Evolutionary conservation across 2,329 filamentous ascomycete species (phyloP), one percentile per base, ranked within the genome.

Genomic region (Orbilia ellipsospora): DNA sequence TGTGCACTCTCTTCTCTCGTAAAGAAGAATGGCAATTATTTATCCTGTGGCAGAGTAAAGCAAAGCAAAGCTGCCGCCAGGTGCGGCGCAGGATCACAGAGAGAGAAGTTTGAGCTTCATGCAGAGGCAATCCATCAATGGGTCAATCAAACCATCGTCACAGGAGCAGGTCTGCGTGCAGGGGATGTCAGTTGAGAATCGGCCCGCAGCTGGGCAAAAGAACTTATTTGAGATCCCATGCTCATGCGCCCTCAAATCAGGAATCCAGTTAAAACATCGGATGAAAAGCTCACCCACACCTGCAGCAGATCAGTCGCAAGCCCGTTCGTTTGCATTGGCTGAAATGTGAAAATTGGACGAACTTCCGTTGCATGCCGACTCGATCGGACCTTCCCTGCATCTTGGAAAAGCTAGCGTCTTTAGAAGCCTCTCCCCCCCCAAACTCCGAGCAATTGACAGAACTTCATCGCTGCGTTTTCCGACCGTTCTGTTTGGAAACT

Each of bases 241-340:
- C 31, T 4, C 31, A 36, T 36, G 31, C 10, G 31, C 10, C 10
- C 31, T 36, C 31, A 52, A 59, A 64, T 65, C 52, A 61, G 61
- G 54, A 73, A 66, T 61, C 62, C 61, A 61, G 69, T 61, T 23
- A 73, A 73, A 73, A 73, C 69, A 73, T 73, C 69, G 69, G 69
- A 73, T 66, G 69, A 73, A 73, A 73, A 50, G 69, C 56, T 61
- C 69, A 45, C 55, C 62, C 62, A 66, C 62, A 54, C 61, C 18
- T 45, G 12, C 16, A 40, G 28, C 28, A 23, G 23, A 45, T 23
- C 12, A 42, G 23, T 23, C 23, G 23, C 23, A 23, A 23, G 51
- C 16, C 8, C n/a, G 60, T 15, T 40, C 44, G 48, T 26, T 23
- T 51, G 36, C 23, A 63, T 18, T 48, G 60, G 23, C 8, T 26